A percentile compares a stretch with the other conserved stretches of the same genome.
phyloP scores from a whole-genome alignment of 495 filamentous ascomycete species.

The Aspergillus cristatus region DNA sequence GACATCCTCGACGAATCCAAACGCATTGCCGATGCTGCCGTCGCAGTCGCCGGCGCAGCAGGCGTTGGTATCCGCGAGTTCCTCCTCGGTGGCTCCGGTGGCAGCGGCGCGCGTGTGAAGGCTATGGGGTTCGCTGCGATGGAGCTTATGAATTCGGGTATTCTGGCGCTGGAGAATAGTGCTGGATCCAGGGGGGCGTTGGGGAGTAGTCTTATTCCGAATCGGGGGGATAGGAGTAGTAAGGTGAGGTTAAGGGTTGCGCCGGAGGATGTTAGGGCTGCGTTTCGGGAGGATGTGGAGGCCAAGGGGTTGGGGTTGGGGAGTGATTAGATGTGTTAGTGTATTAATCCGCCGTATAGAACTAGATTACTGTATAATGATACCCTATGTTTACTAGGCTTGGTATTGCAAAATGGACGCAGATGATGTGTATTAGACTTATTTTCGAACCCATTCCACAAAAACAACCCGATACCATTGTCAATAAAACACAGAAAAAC shows the following conservation, averaged over 20 bases:
- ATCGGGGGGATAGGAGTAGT: slow-evolving; percentile 71
- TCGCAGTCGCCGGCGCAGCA: slow-evolving; percentile 36
- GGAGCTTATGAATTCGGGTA: slow-evolving; percentile 77
- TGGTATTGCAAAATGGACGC: not conserved
- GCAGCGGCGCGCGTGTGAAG: slow-evolving; percentile 45
- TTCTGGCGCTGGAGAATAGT: slow-evolving; percentile 69
- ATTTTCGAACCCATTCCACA: not conserved
- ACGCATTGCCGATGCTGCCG: slow-evolving; percentile 52
- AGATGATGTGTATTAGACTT: not conserved
- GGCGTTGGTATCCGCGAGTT: slow-evolving; percentile 33
- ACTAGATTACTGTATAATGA: slow-evolving; percentile 10
- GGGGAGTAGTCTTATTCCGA: slow-evolving; percentile 29
- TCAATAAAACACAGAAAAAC: slow-evolving; percentile 9
- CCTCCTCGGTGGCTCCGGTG: slow-evolving; percentile 31
- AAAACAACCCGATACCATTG: not conserved
- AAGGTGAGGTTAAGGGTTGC: slow-evolving; percentile 78
- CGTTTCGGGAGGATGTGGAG: slow-evolving; percentile 81
- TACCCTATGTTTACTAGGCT: slow-evolving; percentile 13
- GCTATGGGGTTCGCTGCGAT: slow-evolving; percentile 65
- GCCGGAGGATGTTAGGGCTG: slow-evolving; percentile 81
- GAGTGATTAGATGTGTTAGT: no score
- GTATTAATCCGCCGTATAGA: slow-evolving; percentile 7
- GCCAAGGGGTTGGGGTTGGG: slow-evolving; percentile 60
- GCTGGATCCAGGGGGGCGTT: slow-evolving; percentile 21
- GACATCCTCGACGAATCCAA: slow-evolving; percentile 88